These are phyloP conservation scores for Apiospora malaysiana DNA, from an alignment of 2,329 filamentous ascomycete genomes.

Conservation along the genomic window DNA sequence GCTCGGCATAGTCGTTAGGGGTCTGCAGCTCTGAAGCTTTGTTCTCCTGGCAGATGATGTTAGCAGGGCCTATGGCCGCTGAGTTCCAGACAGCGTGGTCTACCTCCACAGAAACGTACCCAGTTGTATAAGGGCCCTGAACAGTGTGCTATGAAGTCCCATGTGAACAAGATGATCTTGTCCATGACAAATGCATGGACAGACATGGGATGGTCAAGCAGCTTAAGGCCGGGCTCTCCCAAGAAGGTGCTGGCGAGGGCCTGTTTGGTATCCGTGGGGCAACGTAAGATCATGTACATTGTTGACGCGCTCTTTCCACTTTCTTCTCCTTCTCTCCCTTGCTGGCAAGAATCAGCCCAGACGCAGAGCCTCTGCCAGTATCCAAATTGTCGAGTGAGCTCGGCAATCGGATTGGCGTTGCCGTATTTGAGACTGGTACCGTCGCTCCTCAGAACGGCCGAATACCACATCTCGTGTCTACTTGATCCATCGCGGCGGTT, in stretches of 20 bases:
- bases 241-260: conserved; percentile 19
- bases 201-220: conserved; percentile 24
- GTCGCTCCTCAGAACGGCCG: conserved; percentile 22
- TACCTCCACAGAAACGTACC: not conserved
- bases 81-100: not conserved
- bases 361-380: conserved; percentile 23
- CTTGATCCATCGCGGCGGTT: not conserved
- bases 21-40: conserved; percentile 24
- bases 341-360: conserved; percentile 19
- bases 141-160: conserved; percentile 22
- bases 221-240: conserved; percentile 20
- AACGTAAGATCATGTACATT: conserved; percentile 24
- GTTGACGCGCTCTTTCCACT: not conserved
- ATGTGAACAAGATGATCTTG: conserved; percentile 16
- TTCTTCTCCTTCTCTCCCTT: not conserved
- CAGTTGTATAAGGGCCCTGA: conserved; percentile 22
- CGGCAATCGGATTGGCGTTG: conserved; percentile 7
- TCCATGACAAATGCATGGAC: conserved; percentile 25
- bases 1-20: conserved; percentile 24
- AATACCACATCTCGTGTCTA: conserved; percentile 23
- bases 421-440: not conserved
- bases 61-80: not conserved
- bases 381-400: conserved; percentile 20
- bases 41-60: conserved; percentile 1
- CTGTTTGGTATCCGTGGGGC: conserved; percentile 14